Base-by-base conservation (phyloP, 768 basidiomycete species). In the Suillus subaureus region DNA sequence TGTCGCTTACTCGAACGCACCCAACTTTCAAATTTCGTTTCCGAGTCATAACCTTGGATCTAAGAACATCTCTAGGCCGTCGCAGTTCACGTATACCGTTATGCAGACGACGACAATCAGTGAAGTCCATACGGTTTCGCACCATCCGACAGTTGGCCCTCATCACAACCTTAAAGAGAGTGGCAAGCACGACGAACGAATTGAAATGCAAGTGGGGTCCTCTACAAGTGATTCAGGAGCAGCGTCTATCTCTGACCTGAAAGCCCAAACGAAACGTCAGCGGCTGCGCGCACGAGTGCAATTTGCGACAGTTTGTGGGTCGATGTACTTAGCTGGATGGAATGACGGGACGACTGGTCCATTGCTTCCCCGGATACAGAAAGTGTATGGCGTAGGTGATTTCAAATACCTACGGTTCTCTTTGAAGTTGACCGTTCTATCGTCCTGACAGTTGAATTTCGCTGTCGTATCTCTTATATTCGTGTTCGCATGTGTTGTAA, bases 311-410 rank as follows among this genome's bases (percentile, higher is more conserved):
- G 75, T 88, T 42, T 90, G 87, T 68, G 86, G 80, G 77, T 77
- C 80, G 13, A 61, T 89, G 56, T 88, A 89, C 66, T 75, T 91
- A 4, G 82, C 82, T 18, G 93, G 93, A 18, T 94, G 91, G 91
- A 92, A 89, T 70, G 92, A 93, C 73, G 89, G 87, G 15, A 83
- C 87, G 0, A 85, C 86, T 16, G 93, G 93, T 2, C 91, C 93
- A 1, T 75, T 95, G 23, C 75, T 94, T 6, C 92, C 91, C 1
- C 82, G 87, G 13, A 88, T 94, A 57, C 91, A 91, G 73, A 73
- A 75, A 8, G 82, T 85, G 72, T 85, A 84, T 71, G 78, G 79
- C 69, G 85, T 84, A 69, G 23, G 76, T 58, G 6, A 7, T 40
- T 18, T 39, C 18, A 33, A 33, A 35, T 13, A 15, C 47, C 39